Evolutionary conservation across 75 land plant genomes (phyloP).

Genomic region (Larix kaempferi): DNA sequence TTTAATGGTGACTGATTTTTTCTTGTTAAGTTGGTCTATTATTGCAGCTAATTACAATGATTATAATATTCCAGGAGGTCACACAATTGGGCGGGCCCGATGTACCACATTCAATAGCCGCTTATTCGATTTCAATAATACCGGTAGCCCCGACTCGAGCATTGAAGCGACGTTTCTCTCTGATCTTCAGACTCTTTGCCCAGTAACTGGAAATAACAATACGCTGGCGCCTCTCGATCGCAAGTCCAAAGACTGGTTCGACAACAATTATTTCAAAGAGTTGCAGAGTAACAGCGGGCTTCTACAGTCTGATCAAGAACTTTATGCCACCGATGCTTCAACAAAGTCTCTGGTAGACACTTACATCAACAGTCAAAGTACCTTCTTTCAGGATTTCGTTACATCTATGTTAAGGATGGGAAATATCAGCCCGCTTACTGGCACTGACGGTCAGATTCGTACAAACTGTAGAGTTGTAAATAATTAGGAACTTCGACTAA

Average conservation of each 20-base stretch:
- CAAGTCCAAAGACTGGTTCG: slow-evolving; percentile 24
- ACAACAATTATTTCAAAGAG: slow-evolving; percentile 30
- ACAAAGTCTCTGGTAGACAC: slow-evolving; percentile 24
- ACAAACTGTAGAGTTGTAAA: slow-evolving; percentile 55
- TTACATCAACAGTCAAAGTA: slow-evolving; percentile 19
- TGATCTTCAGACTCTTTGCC: slow-evolving; percentile 8
- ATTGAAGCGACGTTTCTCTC: neutral
- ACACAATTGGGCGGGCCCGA: slow-evolving; percentile 15
- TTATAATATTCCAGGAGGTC: neutral
- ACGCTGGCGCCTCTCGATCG: slow-evolving; percentile 17
- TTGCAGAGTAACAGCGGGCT: slow-evolving; percentile 18
- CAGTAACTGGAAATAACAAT: neutral
- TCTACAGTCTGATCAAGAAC: slow-evolving; percentile 26
- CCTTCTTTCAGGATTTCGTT: slow-evolving; percentile 45
- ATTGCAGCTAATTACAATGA: too few species aligned
- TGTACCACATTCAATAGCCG: slow-evolving; percentile 14
- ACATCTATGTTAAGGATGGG: slow-evolving; percentile 68
- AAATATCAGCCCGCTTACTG: slow-evolving; percentile 49
- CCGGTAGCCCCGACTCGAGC: slow-evolving; percentile 9
- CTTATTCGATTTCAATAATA: slow-evolving; percentile 16
- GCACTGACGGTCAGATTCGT: slow-evolving; percentile 48
- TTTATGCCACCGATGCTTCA: slow-evolving; percentile 12
- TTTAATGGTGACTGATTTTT: too few species aligned
- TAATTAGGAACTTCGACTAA: slow-evolving; percentile 3
- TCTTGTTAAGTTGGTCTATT: too few species aligned